Percentiles rank a stretch among this genome's conserved stretches.
phyloP scores from a whole-genome alignment of 192 early-diverging fungal species.

The Coemansia sp. region DNA sequence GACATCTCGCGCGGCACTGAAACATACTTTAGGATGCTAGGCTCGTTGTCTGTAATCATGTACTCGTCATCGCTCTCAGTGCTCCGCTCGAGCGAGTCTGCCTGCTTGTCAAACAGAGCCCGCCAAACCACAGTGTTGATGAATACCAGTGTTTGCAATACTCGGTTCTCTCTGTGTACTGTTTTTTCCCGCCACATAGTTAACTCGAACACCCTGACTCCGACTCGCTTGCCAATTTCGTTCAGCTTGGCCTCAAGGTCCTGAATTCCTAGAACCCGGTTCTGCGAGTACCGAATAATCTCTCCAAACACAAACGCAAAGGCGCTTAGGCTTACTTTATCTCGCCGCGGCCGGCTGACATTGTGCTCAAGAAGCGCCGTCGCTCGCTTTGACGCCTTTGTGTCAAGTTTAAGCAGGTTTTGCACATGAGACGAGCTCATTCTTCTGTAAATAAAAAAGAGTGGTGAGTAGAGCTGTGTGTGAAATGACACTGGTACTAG shows the following conservation, averaged over 20 bases:
- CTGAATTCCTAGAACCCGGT: slow-evolving; percentile 89
- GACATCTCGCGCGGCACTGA: slow-evolving; percentile 93
- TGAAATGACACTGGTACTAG: not conserved
- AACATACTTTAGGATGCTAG: slow-evolving; percentile 83
- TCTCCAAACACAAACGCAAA: slow-evolving; percentile 93
- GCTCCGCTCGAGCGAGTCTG: slow-evolving; percentile 93
- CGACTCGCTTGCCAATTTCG: slow-evolving; percentile 93
- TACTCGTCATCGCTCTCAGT: slow-evolving; percentile 99
- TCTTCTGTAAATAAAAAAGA: not conserved
- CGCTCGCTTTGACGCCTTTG: slow-evolving; percentile 41
- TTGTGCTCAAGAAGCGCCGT: slow-evolving; percentile 71
- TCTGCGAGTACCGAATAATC: slow-evolving; percentile 96
- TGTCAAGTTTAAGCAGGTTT: slow-evolving; percentile 38
- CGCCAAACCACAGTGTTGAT: slow-evolving; percentile 96
- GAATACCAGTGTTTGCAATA: slow-evolving; percentile 88
- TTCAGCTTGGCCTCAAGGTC: slow-evolving; percentile 91
- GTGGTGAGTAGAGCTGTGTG: not conserved
- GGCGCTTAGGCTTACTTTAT: slow-evolving; percentile 77
- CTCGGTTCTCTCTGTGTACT: slow-evolving; percentile 82
- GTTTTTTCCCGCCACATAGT: slow-evolving; percentile 86
- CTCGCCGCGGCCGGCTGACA: slow-evolving; percentile 66
- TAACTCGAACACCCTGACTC: slow-evolving; percentile 85
- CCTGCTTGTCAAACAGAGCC: slow-evolving; percentile 89
- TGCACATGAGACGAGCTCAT: slow-evolving; percentile 19
- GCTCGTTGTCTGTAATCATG: slow-evolving; percentile 99